A percentile compares a stretch with the other conserved stretches of the same genome.
Conservation (phyloP, 2,329 filamentous ascomycete genomes). For the Exophiala mesophila region DNA sequence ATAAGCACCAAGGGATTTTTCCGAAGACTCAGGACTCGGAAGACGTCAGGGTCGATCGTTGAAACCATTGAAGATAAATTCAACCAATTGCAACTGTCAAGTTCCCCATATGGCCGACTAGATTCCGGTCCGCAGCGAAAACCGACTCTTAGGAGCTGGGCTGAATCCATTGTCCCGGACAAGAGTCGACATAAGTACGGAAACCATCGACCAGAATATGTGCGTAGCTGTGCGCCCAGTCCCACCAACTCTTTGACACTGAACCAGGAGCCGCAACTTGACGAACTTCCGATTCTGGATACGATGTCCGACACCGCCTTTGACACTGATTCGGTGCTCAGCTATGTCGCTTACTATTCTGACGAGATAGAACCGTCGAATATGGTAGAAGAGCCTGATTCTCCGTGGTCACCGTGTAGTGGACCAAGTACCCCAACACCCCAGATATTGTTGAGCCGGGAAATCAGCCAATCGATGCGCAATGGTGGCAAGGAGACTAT, state of each 20-base stretch:
- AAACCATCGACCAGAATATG: neutral
- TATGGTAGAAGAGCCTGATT: neutral
- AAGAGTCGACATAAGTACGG: neutral
- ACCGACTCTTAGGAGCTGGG: conserved; percentile 11
- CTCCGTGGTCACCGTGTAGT: neutral
- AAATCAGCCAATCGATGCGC: neutral
- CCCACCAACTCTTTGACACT: conserved; percentile 10
- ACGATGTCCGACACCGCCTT: conserved; percentile 4
- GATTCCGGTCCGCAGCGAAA: conserved; percentile 4
- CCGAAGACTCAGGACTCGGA: conserved; percentile 8
- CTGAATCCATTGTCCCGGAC: conserved; percentile 4
- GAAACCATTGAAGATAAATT: neutral
- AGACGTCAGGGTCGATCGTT: conserved; percentile 4
- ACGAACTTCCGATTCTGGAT: neutral
- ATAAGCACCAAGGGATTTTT: conserved; percentile 9
- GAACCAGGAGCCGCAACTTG: neutral
- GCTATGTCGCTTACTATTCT: conserved; percentile 1
- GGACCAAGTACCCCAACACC: neutral
- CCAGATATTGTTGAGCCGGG: neutral
- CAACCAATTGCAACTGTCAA: neutral
- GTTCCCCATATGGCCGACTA: neutral
- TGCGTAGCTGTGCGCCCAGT: conserved; percentile 2
- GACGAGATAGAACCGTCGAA: neutral
- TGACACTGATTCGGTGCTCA: conserved; percentile 7
- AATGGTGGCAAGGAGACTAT: too few species aligned